phyloP scores from a whole-genome alignment of 2,329 filamentous ascomycete genomes.

The Cladosporium sp. region DNA sequence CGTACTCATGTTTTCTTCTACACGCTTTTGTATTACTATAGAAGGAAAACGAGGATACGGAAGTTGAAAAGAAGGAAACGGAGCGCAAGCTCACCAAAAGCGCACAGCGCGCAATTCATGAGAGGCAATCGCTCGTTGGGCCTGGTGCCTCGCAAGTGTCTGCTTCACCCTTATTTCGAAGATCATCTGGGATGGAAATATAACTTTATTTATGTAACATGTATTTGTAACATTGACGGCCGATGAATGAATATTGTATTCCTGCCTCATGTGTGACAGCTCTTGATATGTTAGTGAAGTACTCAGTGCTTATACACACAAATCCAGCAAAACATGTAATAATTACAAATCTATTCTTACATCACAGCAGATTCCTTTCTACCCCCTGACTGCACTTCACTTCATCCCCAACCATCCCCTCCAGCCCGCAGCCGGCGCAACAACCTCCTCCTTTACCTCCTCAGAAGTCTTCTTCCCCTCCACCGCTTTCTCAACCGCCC shows the following conservation, averaged over 20 bases:
- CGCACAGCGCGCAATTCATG: neutral
- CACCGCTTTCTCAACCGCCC: neutral
- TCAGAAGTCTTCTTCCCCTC: neutral
- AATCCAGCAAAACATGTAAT: no score
- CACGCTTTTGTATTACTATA: slow-evolving; percentile 12
- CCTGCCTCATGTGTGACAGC: neutral
- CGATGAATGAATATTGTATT: neutral
- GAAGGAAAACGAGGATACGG: neutral
- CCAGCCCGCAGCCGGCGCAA: slow-evolving; percentile 20
- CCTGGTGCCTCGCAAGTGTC: neutral
- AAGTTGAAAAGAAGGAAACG: neutral
- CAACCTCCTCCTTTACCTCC: neutral
- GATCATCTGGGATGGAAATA: slow-evolving; percentile 1
- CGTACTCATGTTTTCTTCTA: neutral
- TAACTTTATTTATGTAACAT: slow-evolving; percentile 1
- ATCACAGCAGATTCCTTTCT: neutral
- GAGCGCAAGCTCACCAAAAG: slow-evolving; percentile 10
- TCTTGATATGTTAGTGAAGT: no score
- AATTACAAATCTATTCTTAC: neutral
- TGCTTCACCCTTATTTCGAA: neutral
- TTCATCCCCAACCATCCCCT: slow-evolving; percentile 20
- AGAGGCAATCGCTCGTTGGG: neutral
- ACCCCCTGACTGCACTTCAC: neutral
- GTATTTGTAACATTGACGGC: slow-evolving; percentile 12
- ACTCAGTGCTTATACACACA: no score